Base-by-base conservation (phyloP, 345 rosid species). In the Salix caprea region DNA sequence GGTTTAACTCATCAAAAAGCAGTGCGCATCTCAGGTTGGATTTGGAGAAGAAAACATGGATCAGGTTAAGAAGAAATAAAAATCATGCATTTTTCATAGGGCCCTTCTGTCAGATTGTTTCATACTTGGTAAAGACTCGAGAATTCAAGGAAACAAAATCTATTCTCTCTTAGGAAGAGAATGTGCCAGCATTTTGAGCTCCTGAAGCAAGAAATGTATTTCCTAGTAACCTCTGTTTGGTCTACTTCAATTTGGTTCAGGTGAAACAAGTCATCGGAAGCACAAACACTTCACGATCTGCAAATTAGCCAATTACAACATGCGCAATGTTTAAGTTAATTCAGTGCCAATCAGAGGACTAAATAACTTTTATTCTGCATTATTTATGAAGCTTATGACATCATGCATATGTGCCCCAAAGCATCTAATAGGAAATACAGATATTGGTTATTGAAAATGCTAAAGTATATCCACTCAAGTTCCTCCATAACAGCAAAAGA, bases 341-440 rank as follows among this genome's bases (percentile, higher is more conserved):
- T 56, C 24, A 54, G 23, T 56, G 26, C 1, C 26, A 56, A n/a
- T 21, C 13, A 56, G 26, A 21, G 5, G 26, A n/a, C 61, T 7
- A 56, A 21, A 54, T n/a, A 54, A n/a, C 61, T 9, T 56, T 4
- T 56, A 23, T n/a, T 56, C 61, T 21, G 10, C 70, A 67, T 24
- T 54, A 70, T 44, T 24, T 70, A 70, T 70, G 37, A 48, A 70
- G 13, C 10, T 67, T 67, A 67, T 67, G 37, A 67, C n/a, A 34
- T 9, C 69, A 30, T 7, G n/a, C 40, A 32, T 7, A 65, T 32
- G 4, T 65, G 14, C n/a, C 69, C 7, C 7, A 26, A 8, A 15
- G n/a, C 23, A 65, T 65, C 42, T 32, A 7, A 16, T 30, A 30
- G 16, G 39, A 7, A 65, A 36, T 67, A 37, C 48, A 67, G 26